Conservation (phyloP, 2,329 filamentous ascomycete genomes). For the Apiospora sp. region DNA sequence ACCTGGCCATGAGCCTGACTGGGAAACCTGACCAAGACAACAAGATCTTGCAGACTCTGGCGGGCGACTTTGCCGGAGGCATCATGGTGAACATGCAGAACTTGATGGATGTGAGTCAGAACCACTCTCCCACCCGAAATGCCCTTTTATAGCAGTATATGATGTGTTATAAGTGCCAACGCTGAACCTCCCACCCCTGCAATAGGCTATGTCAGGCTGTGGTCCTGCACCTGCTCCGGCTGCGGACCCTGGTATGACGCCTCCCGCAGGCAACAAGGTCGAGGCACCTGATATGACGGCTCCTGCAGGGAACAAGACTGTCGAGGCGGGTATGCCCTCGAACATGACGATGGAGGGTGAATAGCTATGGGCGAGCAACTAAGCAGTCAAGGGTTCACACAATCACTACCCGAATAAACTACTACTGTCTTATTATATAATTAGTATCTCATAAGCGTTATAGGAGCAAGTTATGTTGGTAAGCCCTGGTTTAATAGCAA, state of each 20-base stretch:
- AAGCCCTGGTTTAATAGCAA: not conserved
- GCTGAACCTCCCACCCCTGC: not conserved
- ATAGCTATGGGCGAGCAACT: not conserved
- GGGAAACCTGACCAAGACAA: not conserved
- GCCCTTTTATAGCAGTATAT: not conserved
- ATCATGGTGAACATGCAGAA: conserved; percentile 25
- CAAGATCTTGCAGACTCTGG: not conserved
- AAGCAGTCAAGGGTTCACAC: not conserved
- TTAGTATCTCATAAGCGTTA: not conserved
- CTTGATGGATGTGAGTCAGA: conserved; percentile 23
- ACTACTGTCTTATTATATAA: too few relatives aligned
- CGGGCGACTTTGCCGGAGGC: conserved; percentile 14
- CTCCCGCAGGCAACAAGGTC: not conserved
- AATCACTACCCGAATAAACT: not conserved
- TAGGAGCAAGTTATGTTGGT: not conserved
- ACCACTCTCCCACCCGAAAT: not conserved
- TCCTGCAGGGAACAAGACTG: not conserved
- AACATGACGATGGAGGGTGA: not conserved
- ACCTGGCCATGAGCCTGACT: conserved; percentile 29
- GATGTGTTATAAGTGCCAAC: not conserved
- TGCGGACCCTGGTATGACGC: not conserved
- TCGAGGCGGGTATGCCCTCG: not conserved
- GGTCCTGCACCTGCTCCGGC: conserved; percentile 12
- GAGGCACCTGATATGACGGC: too few relatives aligned
- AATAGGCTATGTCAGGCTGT: conserved; percentile 18